These are phyloP conservation scores for Henningerozyma blattae DNA, from an alignment of 805 yeast genomes.

Conservation along the genomic window DNA sequence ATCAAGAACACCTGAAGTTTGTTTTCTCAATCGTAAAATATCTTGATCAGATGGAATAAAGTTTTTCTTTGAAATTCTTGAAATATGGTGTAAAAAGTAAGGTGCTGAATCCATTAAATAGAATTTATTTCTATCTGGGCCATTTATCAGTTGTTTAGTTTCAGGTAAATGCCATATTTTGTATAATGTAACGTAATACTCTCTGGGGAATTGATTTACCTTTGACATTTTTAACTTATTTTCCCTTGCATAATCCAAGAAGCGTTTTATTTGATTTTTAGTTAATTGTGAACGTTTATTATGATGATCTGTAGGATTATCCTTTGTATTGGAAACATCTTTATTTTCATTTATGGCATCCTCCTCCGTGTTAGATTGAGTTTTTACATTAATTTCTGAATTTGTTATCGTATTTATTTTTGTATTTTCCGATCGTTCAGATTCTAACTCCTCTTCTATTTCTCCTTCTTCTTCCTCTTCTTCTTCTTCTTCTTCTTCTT, in stretches of 20 bases:
- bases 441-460: not conserved
- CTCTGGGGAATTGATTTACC: slow-evolving; percentile 29
- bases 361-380: not conserved
- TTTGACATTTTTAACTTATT: not conserved
- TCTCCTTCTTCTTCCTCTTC: not conserved
- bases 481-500: not conserved
- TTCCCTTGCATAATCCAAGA: not conserved
- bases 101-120: slow-evolving; percentile 78
- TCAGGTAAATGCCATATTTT: slow-evolving; percentile 45
- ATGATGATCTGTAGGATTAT: not conserved
- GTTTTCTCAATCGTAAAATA: slow-evolving; percentile 76
- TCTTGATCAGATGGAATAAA: slow-evolving; percentile 70
- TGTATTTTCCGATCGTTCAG: not conserved
- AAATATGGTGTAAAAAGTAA: slow-evolving; percentile 59
- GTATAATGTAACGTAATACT: slow-evolving; percentile 36
- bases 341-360: not conserved
- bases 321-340: not conserved
- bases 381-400: not conserved
- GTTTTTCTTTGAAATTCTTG: slow-evolving; percentile 35
- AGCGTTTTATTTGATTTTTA: not conserved
- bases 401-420: not conserved
- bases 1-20: slow-evolving; percentile 87
- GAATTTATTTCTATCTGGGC: slow-evolving; percentile 51
- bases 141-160: slow-evolving; percentile 42
- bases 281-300: not conserved